phyloP scores from a whole-genome alignment of 176 grass and related monocot species.

The Bromus sterilis region DNA sequence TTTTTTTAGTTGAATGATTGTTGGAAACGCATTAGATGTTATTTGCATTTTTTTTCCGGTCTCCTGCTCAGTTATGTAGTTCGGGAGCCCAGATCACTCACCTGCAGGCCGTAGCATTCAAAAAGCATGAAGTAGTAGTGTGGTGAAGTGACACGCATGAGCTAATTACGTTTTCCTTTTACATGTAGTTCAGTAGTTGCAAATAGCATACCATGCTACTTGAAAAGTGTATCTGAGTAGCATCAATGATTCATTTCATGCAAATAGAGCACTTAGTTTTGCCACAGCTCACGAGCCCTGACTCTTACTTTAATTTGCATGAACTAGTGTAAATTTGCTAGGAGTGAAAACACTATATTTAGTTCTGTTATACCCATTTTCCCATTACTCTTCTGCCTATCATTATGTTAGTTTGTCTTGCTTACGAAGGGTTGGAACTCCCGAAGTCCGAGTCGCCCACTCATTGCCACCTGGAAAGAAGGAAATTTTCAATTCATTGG shows the following conservation, averaged over 20 bases:
- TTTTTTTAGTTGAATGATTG: background rate
- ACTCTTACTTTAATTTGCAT: background rate
- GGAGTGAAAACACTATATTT: background rate
- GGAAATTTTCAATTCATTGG: background rate
- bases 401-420: background rate
- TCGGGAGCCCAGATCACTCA: background rate
- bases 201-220: background rate
- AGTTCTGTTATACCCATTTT: background rate
- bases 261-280: background rate
- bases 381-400: background rate
- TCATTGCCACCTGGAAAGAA: background rate
- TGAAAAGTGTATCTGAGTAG: background rate
- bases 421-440: background rate
- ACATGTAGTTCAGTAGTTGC: background rate
- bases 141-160: background rate
- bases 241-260: background rate
- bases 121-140: background rate
- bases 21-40: background rate
- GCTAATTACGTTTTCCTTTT: background rate
- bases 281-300: background rate
- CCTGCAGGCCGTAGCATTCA: background rate
- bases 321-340: background rate
- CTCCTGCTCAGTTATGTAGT: background rate
- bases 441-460: background rate
- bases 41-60: background rate